Conservation (phyloP, 305 asterid species). For the Fraxinus sp. region DNA sequence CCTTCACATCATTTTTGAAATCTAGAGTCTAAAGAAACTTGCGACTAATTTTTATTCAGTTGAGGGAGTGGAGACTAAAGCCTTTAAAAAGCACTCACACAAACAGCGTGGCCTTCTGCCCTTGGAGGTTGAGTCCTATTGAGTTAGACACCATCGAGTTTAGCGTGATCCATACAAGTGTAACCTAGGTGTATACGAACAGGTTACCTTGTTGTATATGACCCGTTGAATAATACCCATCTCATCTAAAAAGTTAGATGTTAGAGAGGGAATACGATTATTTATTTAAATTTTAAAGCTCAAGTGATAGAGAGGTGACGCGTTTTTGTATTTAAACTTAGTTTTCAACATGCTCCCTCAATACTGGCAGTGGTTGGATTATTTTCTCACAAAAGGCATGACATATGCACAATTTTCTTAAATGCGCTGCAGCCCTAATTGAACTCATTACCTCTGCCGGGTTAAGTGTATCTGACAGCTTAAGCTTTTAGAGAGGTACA, state of each 20-base stretch:
- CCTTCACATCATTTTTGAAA: slow-evolving; percentile 10
- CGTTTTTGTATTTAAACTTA: neutral
- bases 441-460: neutral
- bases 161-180: neutral
- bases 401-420: neutral
- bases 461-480: neutral
- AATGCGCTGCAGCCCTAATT: neutral
- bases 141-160: neutral
- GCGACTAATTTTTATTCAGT: neutral
- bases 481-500: neutral
- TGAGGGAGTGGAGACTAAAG: neutral
- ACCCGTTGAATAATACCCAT: neutral
- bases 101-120: neutral
- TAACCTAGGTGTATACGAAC: neutral
- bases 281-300: neutral
- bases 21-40: neutral
- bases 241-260: neutral
- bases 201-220: neutral
- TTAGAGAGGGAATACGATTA: neutral
- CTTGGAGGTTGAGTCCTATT: neutral
- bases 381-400: neutral
- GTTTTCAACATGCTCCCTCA: neutral
- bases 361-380: neutral
- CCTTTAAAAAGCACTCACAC: neutral
- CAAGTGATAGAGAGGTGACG: neutral